Percentiles rank a stretch among this genome's conserved stretches.
phyloP scores from a whole-genome alignment of 805 yeast species.

The Wickerhamomyces silvicola region DNA sequence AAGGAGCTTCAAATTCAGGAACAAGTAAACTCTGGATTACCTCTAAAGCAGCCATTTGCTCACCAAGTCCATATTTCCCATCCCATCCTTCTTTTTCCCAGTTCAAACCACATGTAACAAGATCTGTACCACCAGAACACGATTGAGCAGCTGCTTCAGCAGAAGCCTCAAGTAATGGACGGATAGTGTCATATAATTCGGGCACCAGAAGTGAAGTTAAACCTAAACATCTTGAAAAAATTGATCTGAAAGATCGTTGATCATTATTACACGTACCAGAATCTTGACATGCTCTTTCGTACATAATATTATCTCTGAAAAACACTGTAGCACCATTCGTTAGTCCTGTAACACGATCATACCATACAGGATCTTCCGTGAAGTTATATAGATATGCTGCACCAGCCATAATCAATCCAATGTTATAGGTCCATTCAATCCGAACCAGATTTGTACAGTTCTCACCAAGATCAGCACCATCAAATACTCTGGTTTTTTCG shows the following conservation, averaged over 20 bases:
- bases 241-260: slow-evolving; percentile 68
- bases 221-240: slow-evolving; percentile 58
- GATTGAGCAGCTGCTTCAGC: slow-evolving; percentile 65
- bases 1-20: slow-evolving; percentile 41
- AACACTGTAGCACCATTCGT: slow-evolving; percentile 40
- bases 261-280: slow-evolving; percentile 59
- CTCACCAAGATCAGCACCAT: slow-evolving; percentile 50
- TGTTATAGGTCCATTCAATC: slow-evolving; percentile 63
- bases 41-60: slow-evolving; percentile 69
- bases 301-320: slow-evolving; percentile 48
- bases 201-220: slow-evolving; percentile 53
- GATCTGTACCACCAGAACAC: slow-evolving; percentile 69
- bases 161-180: slow-evolving; percentile 37
- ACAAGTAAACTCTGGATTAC: slow-evolving; percentile 43
- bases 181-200: slow-evolving; percentile 35
- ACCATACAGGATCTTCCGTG: slow-evolving; percentile 49
- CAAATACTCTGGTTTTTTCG: slow-evolving; percentile 37
- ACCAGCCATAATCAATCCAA: slow-evolving; percentile 61
- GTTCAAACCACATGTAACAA: slow-evolving; percentile 66
- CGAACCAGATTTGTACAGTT: slow-evolving; percentile 43
- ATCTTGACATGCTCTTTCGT: slow-evolving; percentile 56
- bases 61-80: slow-evolving; percentile 65
- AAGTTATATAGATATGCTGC: slow-evolving; percentile 61
- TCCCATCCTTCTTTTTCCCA: slow-evolving; percentile 63
- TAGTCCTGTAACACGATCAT: slow-evolving; percentile 37